A percentile compares a stretch with the other conserved stretches of the same genome.
Conservation (phyloP, 345 rosid species). For the Cardiospermum halicacabum region DNA sequence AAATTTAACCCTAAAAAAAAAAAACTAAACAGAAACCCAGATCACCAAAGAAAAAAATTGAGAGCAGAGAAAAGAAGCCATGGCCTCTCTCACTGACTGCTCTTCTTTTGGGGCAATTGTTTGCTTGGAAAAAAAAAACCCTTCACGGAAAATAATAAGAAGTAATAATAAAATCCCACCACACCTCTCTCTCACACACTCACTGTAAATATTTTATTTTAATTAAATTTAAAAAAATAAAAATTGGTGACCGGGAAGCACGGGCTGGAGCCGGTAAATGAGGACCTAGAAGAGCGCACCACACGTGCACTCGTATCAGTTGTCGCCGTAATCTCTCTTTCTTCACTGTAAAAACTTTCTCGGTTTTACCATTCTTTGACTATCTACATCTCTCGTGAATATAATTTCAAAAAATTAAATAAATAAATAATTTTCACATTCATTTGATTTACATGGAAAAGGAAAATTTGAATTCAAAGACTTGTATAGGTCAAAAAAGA, state of each 20-base stretch:
- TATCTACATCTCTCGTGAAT: background rate
- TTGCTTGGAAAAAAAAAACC: conserved; percentile 17
- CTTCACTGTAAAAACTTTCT: background rate
- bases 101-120: conserved; percentile 32
- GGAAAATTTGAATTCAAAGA: background rate
- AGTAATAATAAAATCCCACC: conserved; percentile 4
- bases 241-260: conserved; percentile 29
- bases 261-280: conserved; percentile 38
- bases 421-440: too few relatives aligned
- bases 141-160: conserved; percentile 27
- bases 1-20: conserved; percentile 5
- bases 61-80: conserved; percentile 30
- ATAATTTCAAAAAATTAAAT: too few relatives aligned
- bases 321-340: conserved; percentile 28
- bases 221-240: background rate
- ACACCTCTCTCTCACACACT: too few relatives aligned
- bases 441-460: too few relatives aligned
- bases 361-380: too few relatives aligned
- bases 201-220: background rate
- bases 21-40: conserved; percentile 21
- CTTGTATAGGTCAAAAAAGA: background rate
- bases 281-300: conserved; percentile 31
- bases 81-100: conserved; percentile 23
- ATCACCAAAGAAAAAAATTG: conserved; percentile 13
- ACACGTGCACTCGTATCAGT: conserved; percentile 40